Conservation (phyloP, 768 basidiomycete genomes). For the Suillus clintonianus region DNA sequence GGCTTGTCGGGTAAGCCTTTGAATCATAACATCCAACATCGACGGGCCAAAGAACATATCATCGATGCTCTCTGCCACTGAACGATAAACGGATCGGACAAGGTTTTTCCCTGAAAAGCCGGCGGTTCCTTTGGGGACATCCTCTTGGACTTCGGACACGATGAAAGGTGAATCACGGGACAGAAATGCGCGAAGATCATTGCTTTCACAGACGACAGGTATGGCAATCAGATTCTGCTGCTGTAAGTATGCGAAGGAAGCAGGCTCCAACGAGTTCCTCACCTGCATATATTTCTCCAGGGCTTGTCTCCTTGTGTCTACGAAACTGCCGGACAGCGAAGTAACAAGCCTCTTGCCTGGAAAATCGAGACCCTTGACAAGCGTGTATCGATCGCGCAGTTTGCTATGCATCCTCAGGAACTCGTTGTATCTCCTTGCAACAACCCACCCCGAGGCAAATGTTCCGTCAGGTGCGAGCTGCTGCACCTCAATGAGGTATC, state of each 20-base stretch:
- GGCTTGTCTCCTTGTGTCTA: slow-evolving; percentile 76
- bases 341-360: slow-evolving; percentile 93
- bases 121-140: slow-evolving; percentile 41
- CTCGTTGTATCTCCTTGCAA: slow-evolving; percentile 93
- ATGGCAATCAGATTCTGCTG: slow-evolving; percentile 70
- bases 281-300: slow-evolving; percentile 91
- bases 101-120: slow-evolving; percentile 71
- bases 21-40: slow-evolving; percentile 94
- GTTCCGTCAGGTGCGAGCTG: slow-evolving; percentile 80
- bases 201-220: slow-evolving; percentile 77
- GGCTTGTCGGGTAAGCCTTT: slow-evolving; percentile 85
- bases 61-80: slow-evolving; percentile 93
- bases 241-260: slow-evolving; percentile 1
- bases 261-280: slow-evolving; percentile 19
- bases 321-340: slow-evolving; percentile 82
- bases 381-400: slow-evolving; percentile 70
- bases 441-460: slow-evolving; percentile 87
- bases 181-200: slow-evolving; percentile 81
- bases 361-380: slow-evolving; percentile 78
- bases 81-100: slow-evolving; percentile 86
- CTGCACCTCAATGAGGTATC: slow-evolving; percentile 91
- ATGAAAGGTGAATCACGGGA: slow-evolving; percentile 86
- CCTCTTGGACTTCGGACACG: slow-evolving; percentile 48
- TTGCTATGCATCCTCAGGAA: slow-evolving; percentile 89
- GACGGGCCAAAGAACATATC: slow-evolving; percentile 97